These are phyloP conservation scores for Zarea fungicola DNA, from an alignment of 2,329 filamentous ascomycete species.

Conservation along the genomic window DNA sequence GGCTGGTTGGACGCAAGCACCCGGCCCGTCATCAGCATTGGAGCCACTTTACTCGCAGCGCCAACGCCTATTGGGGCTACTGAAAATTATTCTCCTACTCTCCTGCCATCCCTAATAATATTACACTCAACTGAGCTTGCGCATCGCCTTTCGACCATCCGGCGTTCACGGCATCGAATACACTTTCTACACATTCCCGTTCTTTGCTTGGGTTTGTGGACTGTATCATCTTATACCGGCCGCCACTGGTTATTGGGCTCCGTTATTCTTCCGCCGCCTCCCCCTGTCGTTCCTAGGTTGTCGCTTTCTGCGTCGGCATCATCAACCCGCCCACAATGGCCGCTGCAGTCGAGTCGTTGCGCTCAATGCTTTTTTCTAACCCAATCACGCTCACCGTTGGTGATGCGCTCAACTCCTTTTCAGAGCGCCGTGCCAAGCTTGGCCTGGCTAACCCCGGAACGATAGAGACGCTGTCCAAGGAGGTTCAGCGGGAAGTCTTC, in stretches of 20 bases:
- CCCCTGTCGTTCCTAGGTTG: conserved; percentile 18
- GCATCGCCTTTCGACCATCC: conserved; percentile 12
- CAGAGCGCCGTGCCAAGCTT: conserved; percentile 78
- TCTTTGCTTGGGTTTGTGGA: conserved; percentile 19
- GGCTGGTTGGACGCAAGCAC: too few species aligned
- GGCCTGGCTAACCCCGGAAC: conserved; percentile 89
- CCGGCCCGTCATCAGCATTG: conserved; percentile 9
- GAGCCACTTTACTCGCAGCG: conserved; percentile 2
- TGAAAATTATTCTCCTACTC: conserved; percentile 23
- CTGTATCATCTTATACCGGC: conserved; percentile 13
- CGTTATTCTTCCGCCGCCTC: conserved; percentile 14
- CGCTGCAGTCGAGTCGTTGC: conserved; percentile 45
- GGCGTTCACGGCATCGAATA: conserved; percentile 15
- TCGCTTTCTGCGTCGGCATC: conserved; percentile 21
- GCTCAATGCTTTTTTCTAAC: conserved; percentile 67
- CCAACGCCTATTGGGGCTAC: conserved; percentile 11
- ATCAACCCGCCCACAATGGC: conserved; percentile 41
- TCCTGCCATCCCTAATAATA: conserved; percentile 15
- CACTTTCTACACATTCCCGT: conserved; percentile 1
- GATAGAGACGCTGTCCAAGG: conserved; percentile 81
- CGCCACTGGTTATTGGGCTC: conserved; percentile 12
- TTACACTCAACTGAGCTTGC: conserved; percentile 16
- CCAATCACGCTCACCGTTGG: conserved; percentile 62
- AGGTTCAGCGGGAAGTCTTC: conserved; percentile 94
- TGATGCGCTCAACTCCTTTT: conserved; percentile 77